Base-by-base conservation (phyloP, 2,329 filamentous ascomycete genomes). In the Falciphora oryzae region DNA sequence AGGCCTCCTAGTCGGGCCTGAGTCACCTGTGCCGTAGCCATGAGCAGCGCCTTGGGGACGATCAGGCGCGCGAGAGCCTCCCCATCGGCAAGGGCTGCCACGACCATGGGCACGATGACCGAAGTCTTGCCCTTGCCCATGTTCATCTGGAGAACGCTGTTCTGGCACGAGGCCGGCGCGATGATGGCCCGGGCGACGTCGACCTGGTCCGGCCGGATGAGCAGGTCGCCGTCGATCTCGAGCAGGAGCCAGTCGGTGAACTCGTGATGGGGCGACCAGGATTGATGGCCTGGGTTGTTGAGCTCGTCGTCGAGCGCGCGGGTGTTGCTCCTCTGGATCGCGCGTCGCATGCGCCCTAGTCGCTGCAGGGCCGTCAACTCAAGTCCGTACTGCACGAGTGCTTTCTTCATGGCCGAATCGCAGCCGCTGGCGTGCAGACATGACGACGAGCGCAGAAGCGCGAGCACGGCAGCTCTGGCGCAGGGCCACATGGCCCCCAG, bases 61-160 rank as follows among this genome's bases (percentile, higher is more conserved):
- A 87, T 70, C 0, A 89, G 73, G 1, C 88, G 75, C 0, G 80
- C 78, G 0, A 90, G 73, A 0, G 77, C 72, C 0, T 72, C 70
- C 0, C 56, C 56, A 57, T 85, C 73, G 0, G 83, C 82, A 1
- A 86, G 71, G 0, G 76, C 66, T 0, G 76, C 74, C 0, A 80
- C 76, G 0, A 76, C 81, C 78, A 85, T 83, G 0, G 83, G 83
- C 6, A 85, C 79, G 28, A 86, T 83, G 62, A 79, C 79, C 0
- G 82, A 85, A 0, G 84, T 86, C 72, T 87, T 88, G 0, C 84
- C 56, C 75, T 87, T 80, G 0, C 87, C 87, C 87, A 90, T 90
- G 66, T 89, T 86, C 74, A 90, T 81, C 67, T 90, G 87, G 1
- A 89, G 68, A 0, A 89, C 84, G 0, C 85, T 85, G 66, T 89